These are phyloP conservation scores for Dactylellina drechsleri DNA, from an alignment of 2,329 filamentous ascomycete genomes.

Conservation along the genomic window DNA sequence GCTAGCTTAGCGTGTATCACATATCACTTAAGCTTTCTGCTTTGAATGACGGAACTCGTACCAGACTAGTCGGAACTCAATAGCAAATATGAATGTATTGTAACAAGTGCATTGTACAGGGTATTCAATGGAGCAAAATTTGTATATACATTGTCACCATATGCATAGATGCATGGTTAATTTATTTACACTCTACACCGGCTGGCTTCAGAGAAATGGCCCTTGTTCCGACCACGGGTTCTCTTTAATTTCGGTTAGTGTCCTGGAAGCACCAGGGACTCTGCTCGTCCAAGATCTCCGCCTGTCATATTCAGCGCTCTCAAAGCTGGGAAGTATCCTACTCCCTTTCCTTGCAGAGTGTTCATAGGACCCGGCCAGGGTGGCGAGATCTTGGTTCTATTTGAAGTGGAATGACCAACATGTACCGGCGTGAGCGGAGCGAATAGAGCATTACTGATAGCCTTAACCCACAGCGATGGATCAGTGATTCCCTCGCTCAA, in stretches of 20 bases:
- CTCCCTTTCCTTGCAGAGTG: conserved; percentile 18
- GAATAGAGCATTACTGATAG: conserved; percentile 33
- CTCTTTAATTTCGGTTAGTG: no score
- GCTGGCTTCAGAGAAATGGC: not conserved
- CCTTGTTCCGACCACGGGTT: no score
- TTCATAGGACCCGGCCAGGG: conserved; percentile 26
- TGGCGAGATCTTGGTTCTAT: conserved; percentile 3
- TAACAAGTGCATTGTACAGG: not conserved
- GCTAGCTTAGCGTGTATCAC: no score
- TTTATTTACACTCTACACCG: not conserved
- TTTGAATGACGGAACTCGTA: no score
- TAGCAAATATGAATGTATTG: not conserved
- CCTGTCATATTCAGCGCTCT: conserved; percentile 37
- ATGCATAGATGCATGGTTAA: not conserved
- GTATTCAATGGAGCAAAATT: not conserved
- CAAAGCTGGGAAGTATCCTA: conserved; percentile 19
- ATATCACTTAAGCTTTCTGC: no score
- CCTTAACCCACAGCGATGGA: conserved; percentile 37
- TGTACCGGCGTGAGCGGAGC: not conserved
- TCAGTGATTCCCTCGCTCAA: conserved; percentile 16
- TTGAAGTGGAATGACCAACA: not conserved
- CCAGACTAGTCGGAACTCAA: not conserved
- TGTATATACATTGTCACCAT: not conserved
- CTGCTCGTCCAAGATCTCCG: conserved; percentile 24
- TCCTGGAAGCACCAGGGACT: conserved; percentile 10